Conservation (phyloP, 2,329 filamentous ascomycete genomes). For the Endocalyx cinctus region DNA sequence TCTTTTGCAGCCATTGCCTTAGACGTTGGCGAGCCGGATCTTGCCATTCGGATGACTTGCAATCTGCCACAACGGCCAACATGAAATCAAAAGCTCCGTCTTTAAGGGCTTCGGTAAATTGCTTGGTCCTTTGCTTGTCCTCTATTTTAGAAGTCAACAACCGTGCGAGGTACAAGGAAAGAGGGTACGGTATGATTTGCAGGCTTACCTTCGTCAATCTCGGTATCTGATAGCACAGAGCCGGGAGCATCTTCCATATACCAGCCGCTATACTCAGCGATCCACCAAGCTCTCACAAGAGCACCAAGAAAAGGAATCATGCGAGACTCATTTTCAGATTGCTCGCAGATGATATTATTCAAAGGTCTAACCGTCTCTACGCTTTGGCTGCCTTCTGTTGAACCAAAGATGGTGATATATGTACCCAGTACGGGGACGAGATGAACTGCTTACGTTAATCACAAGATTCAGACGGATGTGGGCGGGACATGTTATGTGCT, state of each 20-base stretch:
- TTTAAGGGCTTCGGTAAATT: slow-evolving; percentile 72
- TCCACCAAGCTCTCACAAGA: slow-evolving; percentile 77
- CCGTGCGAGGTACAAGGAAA: no score
- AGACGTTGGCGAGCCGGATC: slow-evolving; percentile 81
- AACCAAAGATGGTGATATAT: slow-evolving; percentile 74
- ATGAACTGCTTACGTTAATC: slow-evolving; percentile 55
- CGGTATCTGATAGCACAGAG: slow-evolving; percentile 54
- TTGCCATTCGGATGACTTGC: slow-evolving; percentile 77
- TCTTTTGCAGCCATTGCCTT: slow-evolving; percentile 76
- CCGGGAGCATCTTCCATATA: slow-evolving; percentile 70
- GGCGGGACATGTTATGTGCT: no score
- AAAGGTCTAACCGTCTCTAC: slow-evolving; percentile 67
- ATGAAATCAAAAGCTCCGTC: slow-evolving; percentile 93
- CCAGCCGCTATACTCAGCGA: slow-evolving; percentile 88
- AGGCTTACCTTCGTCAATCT: slow-evolving; percentile 52
- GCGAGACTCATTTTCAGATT: slow-evolving; percentile 66
- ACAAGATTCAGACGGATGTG: no score
- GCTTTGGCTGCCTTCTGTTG: slow-evolving; percentile 64
- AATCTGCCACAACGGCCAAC: slow-evolving; percentile 76
- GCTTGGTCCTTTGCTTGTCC: slow-evolving; percentile 64
- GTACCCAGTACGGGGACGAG: slow-evolving; percentile 75
- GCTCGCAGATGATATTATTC: slow-evolving; percentile 62
- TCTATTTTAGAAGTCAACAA: slow-evolving; percentile 47
- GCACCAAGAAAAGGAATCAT: slow-evolving; percentile 71
- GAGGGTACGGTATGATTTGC: slow-evolving; percentile 7